Evolutionary conservation across 306 rosid species (phyloP), one percentile per base, ranked within the genome.

Genomic region (apple (Malus domestica)): DNA sequence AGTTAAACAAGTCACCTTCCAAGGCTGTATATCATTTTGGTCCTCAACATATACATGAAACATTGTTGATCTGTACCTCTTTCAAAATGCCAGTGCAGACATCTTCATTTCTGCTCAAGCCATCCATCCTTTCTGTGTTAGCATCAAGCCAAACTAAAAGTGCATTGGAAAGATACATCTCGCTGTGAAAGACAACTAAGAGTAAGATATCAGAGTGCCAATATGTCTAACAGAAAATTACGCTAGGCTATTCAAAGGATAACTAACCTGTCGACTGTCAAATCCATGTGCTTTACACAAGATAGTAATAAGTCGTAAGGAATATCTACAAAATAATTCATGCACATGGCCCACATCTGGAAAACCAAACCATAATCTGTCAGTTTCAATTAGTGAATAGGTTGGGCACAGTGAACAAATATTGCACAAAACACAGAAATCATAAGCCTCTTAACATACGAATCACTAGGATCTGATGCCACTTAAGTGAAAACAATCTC

Each of bases 211-310:
- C 68, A 88, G 76, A 83, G 51, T 57, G 51, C 20, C 60, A 32
- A 2, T 19, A 40, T 66, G 63, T 65, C 72, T 51, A 29, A 14
- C 64, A 72, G n/a, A 20, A 68, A 19, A 73, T 67, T 59, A 62
- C 81, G 72, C 79, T 30, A 79, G 32, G 66, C 55, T 72, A 80
- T 69, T 73, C 73, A 20, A 25, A 63, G 68, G 72, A 73, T 65
- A 80, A 54, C 61, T 40, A 76, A 92, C 97, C 96, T 90, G 81
- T 92, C 96, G 71, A 88, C 83, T 14, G 96, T 92, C 83, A 92
- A 79, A 75, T 77, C 74, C 68, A 86, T 86, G 78, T 87, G 92
- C 86, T 83, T 76, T 40, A 87, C 64, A 75, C 86, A 85, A 84
- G 80, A 83, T 61, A 80, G 68, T 75, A 92, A 80, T 76, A 92